phyloP scores from a whole-genome alignment of 208 protist species.

The Lotmaria passim region DNA sequence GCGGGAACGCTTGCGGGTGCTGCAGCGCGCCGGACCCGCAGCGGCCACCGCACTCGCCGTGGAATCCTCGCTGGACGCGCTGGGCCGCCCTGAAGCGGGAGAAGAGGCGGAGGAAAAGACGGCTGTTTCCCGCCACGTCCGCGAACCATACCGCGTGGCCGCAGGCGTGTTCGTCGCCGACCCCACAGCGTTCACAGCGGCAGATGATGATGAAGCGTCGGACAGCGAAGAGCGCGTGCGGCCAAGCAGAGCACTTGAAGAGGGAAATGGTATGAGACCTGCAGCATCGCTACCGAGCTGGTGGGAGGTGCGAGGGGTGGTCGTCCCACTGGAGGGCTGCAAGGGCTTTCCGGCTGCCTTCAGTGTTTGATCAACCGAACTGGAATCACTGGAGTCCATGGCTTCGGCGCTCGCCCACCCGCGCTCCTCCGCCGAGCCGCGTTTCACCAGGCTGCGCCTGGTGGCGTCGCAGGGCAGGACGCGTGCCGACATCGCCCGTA shows the following conservation, averaged over 20 bases:
- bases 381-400: background rate
- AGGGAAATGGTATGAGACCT: constrained; percentile 11
- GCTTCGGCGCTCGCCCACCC: constrained; percentile 8
- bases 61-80: constrained; percentile 23
- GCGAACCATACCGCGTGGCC: background rate
- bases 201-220: background rate
- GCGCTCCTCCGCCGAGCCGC: constrained; percentile 23
- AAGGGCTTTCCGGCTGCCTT: background rate
- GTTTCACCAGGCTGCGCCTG: constrained; percentile 25
- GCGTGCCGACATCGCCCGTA: constrained; percentile 58
- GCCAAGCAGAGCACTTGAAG: too few relatives aligned
- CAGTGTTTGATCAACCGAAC: background rate
- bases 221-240: background rate
- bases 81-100: constrained; percentile 21
- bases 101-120: background rate
- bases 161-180: background rate
- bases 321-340: background rate
- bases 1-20: constrained; percentile 8
- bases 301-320: constrained; percentile 8
- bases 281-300: constrained; percentile 7
- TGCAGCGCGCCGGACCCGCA: constrained; percentile 2
- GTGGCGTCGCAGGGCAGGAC: constrained; percentile 60
- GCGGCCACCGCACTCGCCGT: constrained; percentile 24
- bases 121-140: background rate
- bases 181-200: background rate